Evolutionary conservation across 163 green algal genomes (phyloP).

Genomic region (Scenedesmus sp.): DNA sequence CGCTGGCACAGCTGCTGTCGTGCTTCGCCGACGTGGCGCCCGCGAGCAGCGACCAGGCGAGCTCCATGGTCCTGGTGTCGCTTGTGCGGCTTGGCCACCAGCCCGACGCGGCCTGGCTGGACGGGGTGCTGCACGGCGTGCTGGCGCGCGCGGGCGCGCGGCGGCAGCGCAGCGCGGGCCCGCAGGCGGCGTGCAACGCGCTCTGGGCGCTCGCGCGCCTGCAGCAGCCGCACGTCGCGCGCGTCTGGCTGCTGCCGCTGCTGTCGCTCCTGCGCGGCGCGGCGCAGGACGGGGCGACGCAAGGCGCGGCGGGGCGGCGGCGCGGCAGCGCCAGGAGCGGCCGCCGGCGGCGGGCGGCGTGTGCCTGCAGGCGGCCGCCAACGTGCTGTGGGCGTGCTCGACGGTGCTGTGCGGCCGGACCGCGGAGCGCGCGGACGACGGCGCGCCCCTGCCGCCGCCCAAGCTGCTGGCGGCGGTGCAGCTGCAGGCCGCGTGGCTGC

Average conservation of each 20-base stretch:
- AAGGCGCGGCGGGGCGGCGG: background rate
- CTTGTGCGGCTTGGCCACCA: background rate
- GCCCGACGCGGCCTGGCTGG: background rate
- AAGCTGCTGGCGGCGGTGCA: background rate
- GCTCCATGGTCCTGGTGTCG: conserved; percentile 2
- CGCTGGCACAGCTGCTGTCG: conserved; percentile 3
- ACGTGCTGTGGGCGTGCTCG: background rate
- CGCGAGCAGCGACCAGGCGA: background rate
- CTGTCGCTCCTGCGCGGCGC: conserved; percentile 5
- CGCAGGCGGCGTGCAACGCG: background rate
- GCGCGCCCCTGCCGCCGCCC: background rate
- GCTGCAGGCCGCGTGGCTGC: background rate
- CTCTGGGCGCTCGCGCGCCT: conserved; percentile 6
- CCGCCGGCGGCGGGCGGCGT: background rate
- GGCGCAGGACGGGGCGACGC: background rate
- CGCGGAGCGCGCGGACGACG: background rate
- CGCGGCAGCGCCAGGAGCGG: background rate
- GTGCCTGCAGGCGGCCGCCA: conserved; percentile 1
- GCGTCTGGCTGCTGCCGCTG: conserved; percentile 7
- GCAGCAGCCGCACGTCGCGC: background rate
- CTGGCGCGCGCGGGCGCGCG: background rate
- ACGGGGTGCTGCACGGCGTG: background rate
- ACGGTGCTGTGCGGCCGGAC: background rate
- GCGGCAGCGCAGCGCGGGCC: background rate
- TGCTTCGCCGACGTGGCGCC: background rate